phyloP scores from a whole-genome alignment of 352 stramenopile species.

The Stramenopiles sp. region DNA sequence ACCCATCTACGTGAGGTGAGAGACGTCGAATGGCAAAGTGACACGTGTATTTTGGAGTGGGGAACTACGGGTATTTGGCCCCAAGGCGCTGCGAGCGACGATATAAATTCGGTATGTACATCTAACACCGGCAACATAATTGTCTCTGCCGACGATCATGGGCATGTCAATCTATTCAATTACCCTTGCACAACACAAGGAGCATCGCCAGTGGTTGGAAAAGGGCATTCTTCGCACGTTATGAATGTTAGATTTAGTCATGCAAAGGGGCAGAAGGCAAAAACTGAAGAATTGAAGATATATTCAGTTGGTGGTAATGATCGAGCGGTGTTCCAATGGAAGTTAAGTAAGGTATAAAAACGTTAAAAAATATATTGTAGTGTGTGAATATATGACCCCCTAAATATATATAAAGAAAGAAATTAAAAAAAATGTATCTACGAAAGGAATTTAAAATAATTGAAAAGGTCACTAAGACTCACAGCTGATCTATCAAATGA shows the following conservation, averaged over 20 bases:
- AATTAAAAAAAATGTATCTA: no score
- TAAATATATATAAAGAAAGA: no score
- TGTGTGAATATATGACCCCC: no score
- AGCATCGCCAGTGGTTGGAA: neutral
- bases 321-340: neutral
- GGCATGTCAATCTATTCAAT: neutral
- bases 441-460: no score
- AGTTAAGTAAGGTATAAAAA: neutral
- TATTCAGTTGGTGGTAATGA: conserved; percentile 1
- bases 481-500: no score
- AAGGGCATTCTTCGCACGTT: neutral
- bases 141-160: neutral
- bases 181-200: neutral
- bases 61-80: conserved; percentile 53
- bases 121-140: neutral
- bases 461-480: no score
- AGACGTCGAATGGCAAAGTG: conserved; percentile 65
- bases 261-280: neutral
- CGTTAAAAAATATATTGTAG: neutral
- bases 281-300: neutral
- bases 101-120: neutral
- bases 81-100: neutral
- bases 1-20: conserved; percentile 34
- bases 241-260: neutral
- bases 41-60: conserved; percentile 64